These are phyloP conservation scores for Alternaria longipes DNA, from an alignment of 2,329 filamentous ascomycete species.

Conservation along the genomic window DNA sequence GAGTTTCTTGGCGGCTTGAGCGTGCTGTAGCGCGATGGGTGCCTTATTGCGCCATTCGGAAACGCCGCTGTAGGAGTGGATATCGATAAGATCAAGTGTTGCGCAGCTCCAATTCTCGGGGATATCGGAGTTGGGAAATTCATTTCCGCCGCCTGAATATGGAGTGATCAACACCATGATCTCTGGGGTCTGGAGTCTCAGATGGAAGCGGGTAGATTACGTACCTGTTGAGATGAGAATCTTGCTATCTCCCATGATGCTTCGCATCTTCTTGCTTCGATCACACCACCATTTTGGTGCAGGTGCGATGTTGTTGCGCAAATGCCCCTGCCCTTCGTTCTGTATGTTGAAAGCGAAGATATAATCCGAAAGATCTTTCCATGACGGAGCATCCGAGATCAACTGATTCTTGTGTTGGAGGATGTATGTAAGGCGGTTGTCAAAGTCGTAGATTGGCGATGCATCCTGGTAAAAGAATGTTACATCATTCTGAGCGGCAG, in stretches of 20 bases:
- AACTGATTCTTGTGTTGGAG: not conserved
- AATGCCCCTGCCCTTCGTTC: conserved; percentile 15
- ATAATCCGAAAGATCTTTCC: conserved; percentile 15
- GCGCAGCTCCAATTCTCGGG: not conserved
- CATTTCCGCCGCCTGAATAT: not conserved
- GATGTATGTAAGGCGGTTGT: conserved; percentile 15
- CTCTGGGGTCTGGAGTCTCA: no score
- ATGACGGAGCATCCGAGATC: not conserved
- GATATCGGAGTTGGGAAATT: not conserved
- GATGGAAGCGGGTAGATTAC: not conserved
- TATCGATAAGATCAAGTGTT: conserved; percentile 10
- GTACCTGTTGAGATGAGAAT: conserved; percentile 16
- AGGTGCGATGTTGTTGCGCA: conserved; percentile 12
- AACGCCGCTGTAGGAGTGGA: conserved; percentile 17
- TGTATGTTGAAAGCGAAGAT: conserved; percentile 19
- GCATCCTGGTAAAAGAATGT: conserved; percentile 16
- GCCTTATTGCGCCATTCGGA: conserved; percentile 13
- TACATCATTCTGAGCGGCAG: conserved; percentile 12
- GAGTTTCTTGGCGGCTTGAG: conserved; percentile 9
- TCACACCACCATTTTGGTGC: conserved; percentile 16
- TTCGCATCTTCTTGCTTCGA: conserved; percentile 18
- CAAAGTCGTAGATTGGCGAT: conserved; percentile 16
- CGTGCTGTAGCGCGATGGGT: conserved; percentile 8
- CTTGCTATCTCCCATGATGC: conserved; percentile 10
- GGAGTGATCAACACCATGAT: rapidly evolving